Percentiles rank a stretch among this genome's conserved stretches.
Evolutionary conservation across 805 yeast species (phyloP).

Genomic region (Kodamaea hsintzibuensis): DNA sequence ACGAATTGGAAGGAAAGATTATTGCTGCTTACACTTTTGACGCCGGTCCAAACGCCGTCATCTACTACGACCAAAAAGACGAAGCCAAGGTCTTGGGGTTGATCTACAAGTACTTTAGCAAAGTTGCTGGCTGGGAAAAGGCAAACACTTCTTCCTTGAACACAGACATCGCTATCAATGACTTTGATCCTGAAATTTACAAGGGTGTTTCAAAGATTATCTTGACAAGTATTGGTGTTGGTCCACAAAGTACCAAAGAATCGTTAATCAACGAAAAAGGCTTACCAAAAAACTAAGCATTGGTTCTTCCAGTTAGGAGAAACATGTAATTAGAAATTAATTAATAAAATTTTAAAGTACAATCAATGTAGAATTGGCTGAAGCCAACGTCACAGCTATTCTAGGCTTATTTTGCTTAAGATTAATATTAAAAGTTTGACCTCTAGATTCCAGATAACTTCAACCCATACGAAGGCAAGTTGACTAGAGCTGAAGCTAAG

Average conservation of each 20-base stretch:
- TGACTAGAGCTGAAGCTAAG: no score
- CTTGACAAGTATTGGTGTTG: slow-evolving; percentile 82
- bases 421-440: no score
- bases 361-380: no score
- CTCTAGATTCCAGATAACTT: no score
- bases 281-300: slow-evolving; percentile 46
- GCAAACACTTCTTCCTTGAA: slow-evolving; percentile 15
- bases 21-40: slow-evolving; percentile 97
- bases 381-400: no score
- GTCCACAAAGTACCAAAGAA: slow-evolving; percentile 67
- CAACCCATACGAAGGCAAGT: no score
- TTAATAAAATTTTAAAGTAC: no score
- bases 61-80: slow-evolving; percentile 79
- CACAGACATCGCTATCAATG: slow-evolving; percentile 32
- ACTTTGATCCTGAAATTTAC: slow-evolving; percentile 51
- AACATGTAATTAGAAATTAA: neutral
- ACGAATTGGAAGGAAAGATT: slow-evolving; percentile 60
- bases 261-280: slow-evolving; percentile 61
- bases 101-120: slow-evolving; percentile 57
- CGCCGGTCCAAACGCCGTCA: slow-evolving; percentile 98
- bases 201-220: slow-evolving; percentile 83
- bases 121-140: slow-evolving; percentile 69
- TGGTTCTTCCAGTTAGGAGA: neutral
- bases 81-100: slow-evolving; percentile 74
- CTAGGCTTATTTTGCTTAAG: no score